Evolutionary conservation across 176 grass and related monocot species (phyloP).

Genomic region (Elaeis guineensis): DNA sequence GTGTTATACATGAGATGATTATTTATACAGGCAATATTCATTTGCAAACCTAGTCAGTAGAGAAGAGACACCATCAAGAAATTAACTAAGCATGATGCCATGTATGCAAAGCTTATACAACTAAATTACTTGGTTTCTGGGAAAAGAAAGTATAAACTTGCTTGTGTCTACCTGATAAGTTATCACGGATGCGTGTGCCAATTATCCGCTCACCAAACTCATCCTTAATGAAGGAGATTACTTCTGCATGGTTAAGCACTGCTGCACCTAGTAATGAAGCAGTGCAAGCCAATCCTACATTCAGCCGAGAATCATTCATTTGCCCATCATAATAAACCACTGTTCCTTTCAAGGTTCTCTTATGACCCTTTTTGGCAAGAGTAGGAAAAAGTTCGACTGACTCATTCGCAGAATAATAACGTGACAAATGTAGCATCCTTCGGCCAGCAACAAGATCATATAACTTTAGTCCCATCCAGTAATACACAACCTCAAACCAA

Average conservation of each 20-base stretch:
- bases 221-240: constrained; percentile 80
- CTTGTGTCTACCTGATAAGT: constrained; percentile 77
- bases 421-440: constrained; percentile 81
- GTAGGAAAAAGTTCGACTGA: constrained; percentile 88
- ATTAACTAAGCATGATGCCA: too few species aligned
- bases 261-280: constrained; percentile 73
- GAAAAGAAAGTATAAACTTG: constrained; percentile 22
- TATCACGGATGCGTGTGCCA: constrained; percentile 67
- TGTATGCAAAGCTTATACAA: too few species aligned
- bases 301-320: constrained; percentile 89
- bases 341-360: constrained; percentile 75
- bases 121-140: too few species aligned
- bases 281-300: constrained; percentile 86
- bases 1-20: too few species aligned
- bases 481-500: constrained; percentile 93
- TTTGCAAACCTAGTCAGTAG: too few species aligned
- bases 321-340: constrained; percentile 97
- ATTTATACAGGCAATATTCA: too few species aligned
- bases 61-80: too few species aligned
- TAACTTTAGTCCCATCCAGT: constrained; percentile 84
- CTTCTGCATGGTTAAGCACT: constrained; percentile 92
- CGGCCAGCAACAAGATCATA: constrained; percentile 89
- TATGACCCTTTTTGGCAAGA: constrained; percentile 51
- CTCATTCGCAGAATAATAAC: constrained; percentile 89
- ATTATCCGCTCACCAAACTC: constrained; percentile 57